These are phyloP conservation scores for Tricholoma terreum DNA, from an alignment of 768 basidiomycete genomes.

Conservation along the genomic window DNA sequence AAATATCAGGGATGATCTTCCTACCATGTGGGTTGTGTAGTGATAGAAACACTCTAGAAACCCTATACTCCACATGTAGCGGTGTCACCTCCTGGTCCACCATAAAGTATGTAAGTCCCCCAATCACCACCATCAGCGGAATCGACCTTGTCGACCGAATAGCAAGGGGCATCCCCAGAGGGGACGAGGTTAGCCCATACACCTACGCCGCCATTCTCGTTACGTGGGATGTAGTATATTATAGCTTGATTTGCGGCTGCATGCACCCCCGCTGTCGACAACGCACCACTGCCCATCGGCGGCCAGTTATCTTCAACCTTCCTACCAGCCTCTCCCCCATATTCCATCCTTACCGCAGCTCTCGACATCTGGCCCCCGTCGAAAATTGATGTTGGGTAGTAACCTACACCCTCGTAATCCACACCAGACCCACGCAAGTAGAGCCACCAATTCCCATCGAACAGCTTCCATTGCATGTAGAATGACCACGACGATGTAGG, in stretches of 20 bases:
- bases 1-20: too few relatives aligned
- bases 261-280: background rate
- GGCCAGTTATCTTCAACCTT: background rate
- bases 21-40: too few relatives aligned
- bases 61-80: too few relatives aligned
- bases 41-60: too few relatives aligned
- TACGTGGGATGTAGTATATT: background rate
- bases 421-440: background rate
- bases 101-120: background rate
- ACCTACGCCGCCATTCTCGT: background rate
- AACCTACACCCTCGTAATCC: background rate
- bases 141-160: background rate
- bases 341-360: background rate
- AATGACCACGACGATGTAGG: too few relatives aligned
- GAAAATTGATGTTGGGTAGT: background rate
- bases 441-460: background rate
- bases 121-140: background rate
- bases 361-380: background rate
- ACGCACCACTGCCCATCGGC: background rate
- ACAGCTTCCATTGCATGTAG: background rate
- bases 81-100: background rate
- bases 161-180: background rate
- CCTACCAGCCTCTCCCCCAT: background rate
- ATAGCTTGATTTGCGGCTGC: background rate
- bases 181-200: background rate